Evolutionary conservation across 345 rosid genomes (phyloP).

Genomic region (Moringa oleifera): DNA sequence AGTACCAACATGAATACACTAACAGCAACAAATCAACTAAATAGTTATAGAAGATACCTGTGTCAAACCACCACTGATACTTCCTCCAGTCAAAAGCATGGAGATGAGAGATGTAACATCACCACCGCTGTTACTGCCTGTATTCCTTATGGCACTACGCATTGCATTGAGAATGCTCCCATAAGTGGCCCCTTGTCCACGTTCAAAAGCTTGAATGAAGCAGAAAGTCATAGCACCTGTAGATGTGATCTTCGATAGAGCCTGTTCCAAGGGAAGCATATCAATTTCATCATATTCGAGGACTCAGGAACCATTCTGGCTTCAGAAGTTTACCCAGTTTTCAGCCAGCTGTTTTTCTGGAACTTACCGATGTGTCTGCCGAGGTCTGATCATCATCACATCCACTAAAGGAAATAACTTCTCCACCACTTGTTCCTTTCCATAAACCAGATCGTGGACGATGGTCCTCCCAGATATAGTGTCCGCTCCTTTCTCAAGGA

Average conservation of each 20-base stretch:
- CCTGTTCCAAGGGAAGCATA: conserved; percentile 33
- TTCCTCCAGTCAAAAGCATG: conserved; percentile 76
- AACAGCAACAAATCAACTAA: background rate
- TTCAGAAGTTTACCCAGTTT: background rate
- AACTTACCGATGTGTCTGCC: conserved; percentile 80
- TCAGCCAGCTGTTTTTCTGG: background rate
- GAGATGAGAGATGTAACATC: conserved; percentile 57
- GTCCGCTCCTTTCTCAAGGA: conserved; percentile 47
- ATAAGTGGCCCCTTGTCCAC: conserved; percentile 57
- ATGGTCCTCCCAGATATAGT: conserved; percentile 78
- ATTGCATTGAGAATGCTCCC: conserved; percentile 67
- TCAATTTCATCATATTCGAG: background rate
- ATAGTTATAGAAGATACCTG: conserved; percentile 35
- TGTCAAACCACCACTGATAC: conserved; percentile 44
- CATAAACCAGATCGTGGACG: conserved; percentile 75
- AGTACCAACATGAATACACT: background rate
- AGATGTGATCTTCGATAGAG: conserved; percentile 70
- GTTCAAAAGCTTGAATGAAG: conserved; percentile 83
- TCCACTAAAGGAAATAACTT: conserved; percentile 76
- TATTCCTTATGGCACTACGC: conserved; percentile 58
- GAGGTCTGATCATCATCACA: conserved; percentile 93
- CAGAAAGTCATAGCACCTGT: conserved; percentile 91
- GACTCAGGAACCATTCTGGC: background rate
- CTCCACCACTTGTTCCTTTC: conserved; percentile 94
- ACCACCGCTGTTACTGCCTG: conserved; percentile 39